Evolutionary conservation across 1,284 basidiomycete genomes (phyloP).

Genomic region (Ustilago cynodontis): DNA sequence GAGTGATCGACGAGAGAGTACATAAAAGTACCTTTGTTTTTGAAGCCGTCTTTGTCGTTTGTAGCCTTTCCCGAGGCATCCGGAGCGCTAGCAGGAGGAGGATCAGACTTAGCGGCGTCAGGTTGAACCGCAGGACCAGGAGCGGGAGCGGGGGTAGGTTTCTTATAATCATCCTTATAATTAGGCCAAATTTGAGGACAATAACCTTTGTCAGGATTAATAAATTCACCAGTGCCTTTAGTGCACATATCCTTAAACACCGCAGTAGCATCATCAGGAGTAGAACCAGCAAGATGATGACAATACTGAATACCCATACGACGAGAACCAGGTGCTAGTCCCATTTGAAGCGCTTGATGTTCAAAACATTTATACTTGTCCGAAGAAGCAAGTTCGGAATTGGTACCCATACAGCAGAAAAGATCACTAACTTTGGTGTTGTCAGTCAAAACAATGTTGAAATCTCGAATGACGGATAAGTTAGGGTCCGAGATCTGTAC

Average conservation of each 20-base stretch:
- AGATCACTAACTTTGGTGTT: constrained; percentile 41
- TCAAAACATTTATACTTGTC: constrained; percentile 17
- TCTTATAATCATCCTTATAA: constrained; percentile 24
- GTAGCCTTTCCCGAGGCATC: constrained; percentile 13
- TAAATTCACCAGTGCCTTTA: background rate
- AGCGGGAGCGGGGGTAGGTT: constrained; percentile 16
- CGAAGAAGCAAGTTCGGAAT: background rate
- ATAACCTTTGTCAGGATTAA: constrained; percentile 18
- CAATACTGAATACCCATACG: constrained; percentile 33
- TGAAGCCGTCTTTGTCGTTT: constrained; percentile 39
- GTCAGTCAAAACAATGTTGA: constrained; percentile 43
- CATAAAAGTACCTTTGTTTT: constrained; percentile 28
- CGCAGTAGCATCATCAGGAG: background rate
- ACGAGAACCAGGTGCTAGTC: constrained; percentile 11
- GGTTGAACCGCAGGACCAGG: background rate
- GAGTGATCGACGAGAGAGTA: constrained; percentile 38
- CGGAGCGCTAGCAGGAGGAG: constrained; percentile 1
- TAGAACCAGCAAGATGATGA: constrained; percentile 9
- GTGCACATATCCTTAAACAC: constrained; percentile 21
- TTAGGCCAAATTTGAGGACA: constrained; percentile 41
- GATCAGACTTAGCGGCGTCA: background rate
- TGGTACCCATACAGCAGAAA: constrained; percentile 32
- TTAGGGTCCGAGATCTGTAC: constrained; percentile 32
- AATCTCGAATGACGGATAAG: constrained; percentile 14
- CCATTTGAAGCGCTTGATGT: constrained; percentile 14